Evolutionary conservation across 1,284 basidiomycete species (phyloP), one percentile per base, ranked within the genome.

Genomic region (Wolfiporia cocos): DNA sequence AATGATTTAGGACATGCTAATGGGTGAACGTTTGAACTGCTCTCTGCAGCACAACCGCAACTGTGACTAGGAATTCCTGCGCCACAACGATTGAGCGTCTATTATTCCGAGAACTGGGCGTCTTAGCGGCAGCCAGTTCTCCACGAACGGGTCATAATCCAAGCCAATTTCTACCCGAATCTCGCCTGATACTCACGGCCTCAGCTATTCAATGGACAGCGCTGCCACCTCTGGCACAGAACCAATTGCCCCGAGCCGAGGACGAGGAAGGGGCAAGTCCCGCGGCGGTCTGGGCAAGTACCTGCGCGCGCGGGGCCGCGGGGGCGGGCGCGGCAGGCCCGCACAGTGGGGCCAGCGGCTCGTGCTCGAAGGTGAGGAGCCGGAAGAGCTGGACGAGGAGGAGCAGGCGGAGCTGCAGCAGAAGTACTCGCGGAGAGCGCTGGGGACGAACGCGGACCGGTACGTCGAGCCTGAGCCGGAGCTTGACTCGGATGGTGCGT

Each of bases 231-330:
- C 22, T 5, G 17, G 21, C 12, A 23, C 21, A 5, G 24, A 19
- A 12, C 34, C 20, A 11, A 21, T 18, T 15, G 23, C 51, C 1
- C 17, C 41, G 6, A 17, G 41, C 1, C 42, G 57, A 42, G 66
- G 71, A 1, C 54, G 76, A 44, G 76, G 74, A 0, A 59, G 73
- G 48, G 73, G 75, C 17, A 76, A 71, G 51, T 78, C 77, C 35
- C 71, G 81, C 42, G 83, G 84, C 7, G 81, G 83, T 1, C 61
- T 79, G 5, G 84, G 83, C 2, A 87, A 86, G 61, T 83, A 81
- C 54, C 68, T 86, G 24, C 75, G 82, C 31, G 81, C 83, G 12
- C 65, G 78, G 12, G 80, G 84, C 15, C 64, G 80, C 34, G 76
- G 78, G 2, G 66, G 73, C 31, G 72, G 79, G 0, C 57, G 57